phyloP scores from a whole-genome alignment of 352 stramenopile species.

The Phytophthora cryptogea region DNA sequence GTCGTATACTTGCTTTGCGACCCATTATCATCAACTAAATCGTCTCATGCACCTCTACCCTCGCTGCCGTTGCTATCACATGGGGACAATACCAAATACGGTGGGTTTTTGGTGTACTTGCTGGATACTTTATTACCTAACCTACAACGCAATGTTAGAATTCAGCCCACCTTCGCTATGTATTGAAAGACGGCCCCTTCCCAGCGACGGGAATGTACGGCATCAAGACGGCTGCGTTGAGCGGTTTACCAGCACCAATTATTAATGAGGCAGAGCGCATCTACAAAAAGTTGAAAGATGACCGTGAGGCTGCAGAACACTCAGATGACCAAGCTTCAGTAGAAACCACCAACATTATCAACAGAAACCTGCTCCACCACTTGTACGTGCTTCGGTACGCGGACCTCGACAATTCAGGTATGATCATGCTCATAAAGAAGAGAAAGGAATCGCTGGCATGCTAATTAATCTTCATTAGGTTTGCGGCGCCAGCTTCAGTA shows the following conservation, averaged over 20 bases:
- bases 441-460: not conserved
- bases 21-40: conserved; percentile 88
- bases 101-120: conserved; percentile 28
- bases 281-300: conserved; percentile 39
- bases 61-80: conserved; percentile 73
- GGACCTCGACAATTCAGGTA: conserved; percentile 64
- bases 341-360: conserved; percentile 23
- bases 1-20: conserved; percentile 90
- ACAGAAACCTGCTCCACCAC: conserved; percentile 71
- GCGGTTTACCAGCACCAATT: conserved; percentile 65
- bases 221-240: conserved; percentile 79
- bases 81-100: conserved; percentile 50
- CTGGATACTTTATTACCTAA: not conserved
- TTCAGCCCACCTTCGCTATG: conserved; percentile 61
- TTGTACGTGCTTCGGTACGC: conserved; percentile 72
- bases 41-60: conserved; percentile 63
- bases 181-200: conserved; percentile 72
- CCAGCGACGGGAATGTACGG: conserved; percentile 72
- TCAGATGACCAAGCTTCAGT: conserved; percentile 10
- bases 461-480: conserved; percentile 31
- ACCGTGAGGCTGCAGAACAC: conserved; percentile 27
- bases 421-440: not conserved
- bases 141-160: conserved; percentile 34
- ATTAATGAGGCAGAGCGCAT: conserved; percentile 59
- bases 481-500: conserved; percentile 71